phyloP scores from a whole-genome alignment of 768 basidiomycete species.

The Lentinus tigrinus region DNA sequence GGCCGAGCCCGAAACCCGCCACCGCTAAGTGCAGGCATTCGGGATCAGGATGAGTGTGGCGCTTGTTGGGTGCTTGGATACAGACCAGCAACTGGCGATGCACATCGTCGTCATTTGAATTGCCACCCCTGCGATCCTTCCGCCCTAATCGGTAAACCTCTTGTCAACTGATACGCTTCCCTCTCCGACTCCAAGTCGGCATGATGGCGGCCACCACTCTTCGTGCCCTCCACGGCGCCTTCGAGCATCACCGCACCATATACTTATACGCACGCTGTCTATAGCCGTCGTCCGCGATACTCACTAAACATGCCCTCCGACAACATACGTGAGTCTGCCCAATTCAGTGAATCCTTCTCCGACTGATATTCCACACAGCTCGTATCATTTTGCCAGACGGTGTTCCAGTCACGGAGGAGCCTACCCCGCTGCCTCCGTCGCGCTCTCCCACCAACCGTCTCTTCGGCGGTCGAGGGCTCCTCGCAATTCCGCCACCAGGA shows the following conservation, averaged over 20 bases:
- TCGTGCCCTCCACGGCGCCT: background rate
- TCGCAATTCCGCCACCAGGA: background rate
- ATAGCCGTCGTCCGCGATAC: too few relatives aligned
- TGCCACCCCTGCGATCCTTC: too few relatives aligned
- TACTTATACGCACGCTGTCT: too few relatives aligned
- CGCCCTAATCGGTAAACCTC: too few relatives aligned
- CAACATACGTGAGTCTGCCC: background rate
- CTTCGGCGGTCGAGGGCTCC: background rate
- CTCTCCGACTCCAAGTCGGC: background rate
- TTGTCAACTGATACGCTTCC: background rate
- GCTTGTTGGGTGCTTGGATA: too few relatives aligned
- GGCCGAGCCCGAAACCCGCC: too few relatives aligned
- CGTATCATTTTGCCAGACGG: background rate
- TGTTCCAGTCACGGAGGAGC: background rate
- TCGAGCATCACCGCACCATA: background rate
- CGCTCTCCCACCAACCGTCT: background rate
- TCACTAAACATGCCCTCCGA: too few relatives aligned
- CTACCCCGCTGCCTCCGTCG: background rate
- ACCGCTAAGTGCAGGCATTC: too few relatives aligned
- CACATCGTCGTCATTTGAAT: too few relatives aligned
- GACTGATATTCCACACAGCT: background rate
- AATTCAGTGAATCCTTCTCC: background rate
- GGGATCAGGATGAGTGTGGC: too few relatives aligned
- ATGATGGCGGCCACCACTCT: background rate
- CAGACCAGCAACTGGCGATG: too few relatives aligned